These are phyloP conservation scores for Pelargonium australe DNA, from an alignment of 441 rosid species.

Conservation along the genomic window DNA sequence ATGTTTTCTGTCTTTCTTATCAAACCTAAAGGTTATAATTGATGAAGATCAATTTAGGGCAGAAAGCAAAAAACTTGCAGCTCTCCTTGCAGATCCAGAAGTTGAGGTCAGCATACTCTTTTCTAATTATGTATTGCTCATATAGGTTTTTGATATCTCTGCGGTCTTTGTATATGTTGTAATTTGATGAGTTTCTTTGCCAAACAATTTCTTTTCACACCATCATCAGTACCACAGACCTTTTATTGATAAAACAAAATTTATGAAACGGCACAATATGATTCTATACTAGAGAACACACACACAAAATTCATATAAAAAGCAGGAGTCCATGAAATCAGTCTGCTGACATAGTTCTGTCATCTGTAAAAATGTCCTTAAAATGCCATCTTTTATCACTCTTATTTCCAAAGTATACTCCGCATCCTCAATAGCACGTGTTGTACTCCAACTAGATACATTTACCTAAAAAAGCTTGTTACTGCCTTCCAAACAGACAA, in stretches of 20 bases:
- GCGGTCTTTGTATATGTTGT: background rate
- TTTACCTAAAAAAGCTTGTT: background rate
- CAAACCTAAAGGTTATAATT: conserved; percentile 37
- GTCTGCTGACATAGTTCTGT: no score
- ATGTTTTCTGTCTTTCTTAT: conserved; percentile 13
- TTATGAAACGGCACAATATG: background rate
- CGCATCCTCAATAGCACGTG: background rate
- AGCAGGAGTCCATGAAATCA: background rate
- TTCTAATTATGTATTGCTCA: background rate
- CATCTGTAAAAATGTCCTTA: no score
- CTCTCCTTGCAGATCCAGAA: conserved; percentile 95
- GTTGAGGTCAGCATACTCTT: conserved; percentile 62
- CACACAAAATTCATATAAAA: background rate
- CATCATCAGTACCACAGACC: background rate
- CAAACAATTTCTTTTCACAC: conserved; percentile 4
- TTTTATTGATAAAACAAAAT: background rate
- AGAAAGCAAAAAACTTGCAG: conserved; percentile 70
- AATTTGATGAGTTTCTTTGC: background rate
- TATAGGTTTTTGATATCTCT: background rate
- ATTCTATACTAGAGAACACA: background rate
- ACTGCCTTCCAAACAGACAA: conserved; percentile 3
- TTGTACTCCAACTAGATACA: background rate
- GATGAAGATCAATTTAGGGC: conserved; percentile 70
- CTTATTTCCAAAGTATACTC: no score
- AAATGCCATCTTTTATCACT: no score